Evolutionary conservation across 2,329 filamentous ascomycete species (phyloP).

Genomic region (Hyphodiscus sp.): DNA sequence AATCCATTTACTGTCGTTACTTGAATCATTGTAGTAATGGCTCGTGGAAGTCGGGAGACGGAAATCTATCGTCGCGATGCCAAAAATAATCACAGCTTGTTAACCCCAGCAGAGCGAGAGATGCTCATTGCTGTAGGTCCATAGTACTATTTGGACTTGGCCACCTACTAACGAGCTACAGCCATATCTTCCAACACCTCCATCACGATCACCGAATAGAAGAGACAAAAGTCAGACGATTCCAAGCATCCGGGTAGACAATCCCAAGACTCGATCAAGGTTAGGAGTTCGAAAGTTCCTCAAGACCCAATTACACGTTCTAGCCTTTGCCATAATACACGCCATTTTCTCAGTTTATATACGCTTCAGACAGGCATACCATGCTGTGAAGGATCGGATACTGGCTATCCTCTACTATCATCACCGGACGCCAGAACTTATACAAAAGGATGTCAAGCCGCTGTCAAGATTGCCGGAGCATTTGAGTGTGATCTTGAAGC

Average conservation of each 20-base stretch:
- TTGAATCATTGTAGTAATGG: slow-evolving; percentile 15
- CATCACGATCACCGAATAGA: slow-evolving; percentile 15
- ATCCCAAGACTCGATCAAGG: slow-evolving; percentile 27
- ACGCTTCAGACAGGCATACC: slow-evolving; percentile 71
- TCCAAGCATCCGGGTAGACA: slow-evolving; percentile 20
- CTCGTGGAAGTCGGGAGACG: slow-evolving; percentile 30
- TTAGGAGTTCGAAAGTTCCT: slow-evolving; percentile 57
- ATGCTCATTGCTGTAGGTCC: slow-evolving; percentile 38
- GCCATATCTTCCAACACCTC: slow-evolving; percentile 30
- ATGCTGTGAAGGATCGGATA: slow-evolving; percentile 69
- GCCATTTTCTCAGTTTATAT: slow-evolving; percentile 84
- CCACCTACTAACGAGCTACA: slow-evolving; percentile 10
- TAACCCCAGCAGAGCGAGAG: slow-evolving; percentile 39
- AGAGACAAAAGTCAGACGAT: slow-evolving; percentile 23
- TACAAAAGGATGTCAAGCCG: slow-evolving; percentile 75
- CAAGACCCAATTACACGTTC: slow-evolving; percentile 53
- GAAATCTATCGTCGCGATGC: slow-evolving; percentile 41
- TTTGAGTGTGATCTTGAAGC: slow-evolving; percentile 75
- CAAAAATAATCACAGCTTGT: slow-evolving; percentile 34
- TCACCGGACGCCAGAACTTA: slow-evolving; percentile 89
- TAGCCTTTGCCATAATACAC: slow-evolving; percentile 67
- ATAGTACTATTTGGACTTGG: background rate
- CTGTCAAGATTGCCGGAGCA: slow-evolving; percentile 74
- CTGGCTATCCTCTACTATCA: slow-evolving; percentile 87
- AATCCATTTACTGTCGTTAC: background rate